Evolutionary conservation across 2,329 filamentous ascomycete genomes (phyloP), one percentile per base, ranked within the genome.

Genomic region (Penicillium expansum): DNA sequence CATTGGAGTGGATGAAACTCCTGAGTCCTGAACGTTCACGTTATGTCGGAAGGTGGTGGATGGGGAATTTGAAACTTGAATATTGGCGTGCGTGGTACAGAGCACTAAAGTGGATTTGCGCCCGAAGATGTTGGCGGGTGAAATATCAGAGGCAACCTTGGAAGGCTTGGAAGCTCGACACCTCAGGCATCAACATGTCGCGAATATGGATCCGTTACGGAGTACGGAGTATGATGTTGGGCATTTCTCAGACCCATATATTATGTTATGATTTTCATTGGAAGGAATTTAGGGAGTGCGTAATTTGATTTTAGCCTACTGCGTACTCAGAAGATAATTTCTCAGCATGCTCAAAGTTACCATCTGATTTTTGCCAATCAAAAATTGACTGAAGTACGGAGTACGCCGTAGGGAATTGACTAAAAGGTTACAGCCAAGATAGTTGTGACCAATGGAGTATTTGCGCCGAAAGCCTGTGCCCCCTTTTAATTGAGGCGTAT

Each of bases 1-100:
- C 1, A 82, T 85, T 48, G 83, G 85, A 66, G 82, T 81, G 0
- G 83, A 85, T 1, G 83, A 83, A 1, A 72, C 82, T 9, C 80
- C 81, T 0, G 74, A 74, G 0, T 84, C 80, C n/a, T n/a, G n/a
- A n/a, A n/a, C n/a, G 0, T 84, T 85, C 63, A 74, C 80, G 16
- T 69, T 84, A 41, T 81, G 78, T 51, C 82, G 82, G 14, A 16
- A 33, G 13, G 80, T 0, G 71, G 13, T 8, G 13, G 13, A 79
- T 0, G 71, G 0, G 83, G 82, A 1, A 83, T 82, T 4, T 71
- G 74, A 0, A 78, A 86, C 59, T 83, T 82, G 4, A 86, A 85
- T 63, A 76, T 86, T 2, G 83, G 83, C 9, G 83, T 86, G 7
- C 82, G 85, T n/a, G 11, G 5, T 22, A 39, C 77, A n/a, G n/a